These are phyloP conservation scores for Cutaneotrichosporon arboriforme DNA, from an alignment of 1,284 basidiomycete species.

Conservation along the genomic window DNA sequence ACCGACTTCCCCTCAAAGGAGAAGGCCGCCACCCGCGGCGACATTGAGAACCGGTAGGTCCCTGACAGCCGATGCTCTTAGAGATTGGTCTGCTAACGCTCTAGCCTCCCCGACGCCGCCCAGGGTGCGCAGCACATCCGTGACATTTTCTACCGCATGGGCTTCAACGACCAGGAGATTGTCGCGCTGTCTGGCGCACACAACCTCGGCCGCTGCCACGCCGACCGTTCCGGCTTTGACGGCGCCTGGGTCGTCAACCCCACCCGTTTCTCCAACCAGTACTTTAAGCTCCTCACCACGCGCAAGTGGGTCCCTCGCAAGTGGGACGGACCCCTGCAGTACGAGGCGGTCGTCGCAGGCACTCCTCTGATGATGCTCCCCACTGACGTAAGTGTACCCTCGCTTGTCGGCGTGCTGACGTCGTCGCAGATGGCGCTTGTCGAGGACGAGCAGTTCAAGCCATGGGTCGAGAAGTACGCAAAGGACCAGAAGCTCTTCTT, in stretches of 20 bases:
- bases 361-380: constrained; percentile 56
- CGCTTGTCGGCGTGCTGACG: no score
- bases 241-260: constrained; percentile 51
- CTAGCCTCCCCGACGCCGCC: constrained; percentile 50
- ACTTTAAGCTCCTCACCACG: constrained; percentile 51
- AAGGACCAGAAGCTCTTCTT: constrained; percentile 55
- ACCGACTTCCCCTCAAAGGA: constrained; percentile 49
- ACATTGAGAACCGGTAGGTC: constrained; percentile 33
- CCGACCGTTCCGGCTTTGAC: constrained; percentile 51
- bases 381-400: constrained; percentile 43
- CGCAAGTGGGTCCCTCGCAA: constrained; percentile 52
- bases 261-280: constrained; percentile 52
- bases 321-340: constrained; percentile 54
- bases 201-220: constrained; percentile 51
- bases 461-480: constrained; percentile 51
- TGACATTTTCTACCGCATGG: constrained; percentile 53
- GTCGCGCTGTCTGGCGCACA: constrained; percentile 56
- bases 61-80: no score
- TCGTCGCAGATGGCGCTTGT: constrained; percentile 40
- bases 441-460: constrained; percentile 45
- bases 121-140: constrained; percentile 52
- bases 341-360: constrained; percentile 48
- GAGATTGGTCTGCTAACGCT: not conserved
- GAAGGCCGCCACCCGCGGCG: constrained; percentile 46
- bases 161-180: constrained; percentile 54